phyloP scores from a whole-genome alignment of 106 monocot genomes.

The Phalaenopsis equestris region DNA sequence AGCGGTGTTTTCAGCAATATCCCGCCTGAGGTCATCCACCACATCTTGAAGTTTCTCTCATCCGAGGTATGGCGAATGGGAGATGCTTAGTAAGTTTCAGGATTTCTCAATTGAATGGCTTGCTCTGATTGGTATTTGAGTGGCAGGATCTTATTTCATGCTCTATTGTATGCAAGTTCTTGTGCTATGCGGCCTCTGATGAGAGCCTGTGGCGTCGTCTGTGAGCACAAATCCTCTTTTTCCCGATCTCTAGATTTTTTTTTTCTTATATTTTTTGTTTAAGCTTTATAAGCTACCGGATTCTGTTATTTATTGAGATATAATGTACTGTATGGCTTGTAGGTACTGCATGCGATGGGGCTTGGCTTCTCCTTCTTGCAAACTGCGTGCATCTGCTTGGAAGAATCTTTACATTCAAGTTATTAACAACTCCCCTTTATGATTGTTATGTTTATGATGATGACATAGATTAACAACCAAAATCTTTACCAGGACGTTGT shows the following conservation, averaged over 20 bases:
- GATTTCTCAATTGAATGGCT: not conserved
- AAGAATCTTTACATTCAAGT: constrained; percentile 99
- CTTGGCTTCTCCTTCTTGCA: constrained; percentile 35
- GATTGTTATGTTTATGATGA: not conserved
- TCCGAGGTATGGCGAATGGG: constrained; percentile 49
- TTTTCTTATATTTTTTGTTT: not conserved
- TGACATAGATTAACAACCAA: not conserved
- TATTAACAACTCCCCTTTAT: not conserved
- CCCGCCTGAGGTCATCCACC: constrained; percentile 79
- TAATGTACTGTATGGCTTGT: constrained; percentile 8
- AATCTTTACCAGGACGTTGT: not conserved
- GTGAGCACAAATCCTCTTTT: constrained; percentile 29
- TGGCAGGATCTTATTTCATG: constrained; percentile 79
- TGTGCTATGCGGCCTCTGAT: constrained; percentile 77
- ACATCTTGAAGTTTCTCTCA: constrained; percentile 94
- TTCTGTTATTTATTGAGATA: not conserved
- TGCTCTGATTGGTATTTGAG: not conserved
- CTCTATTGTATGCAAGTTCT: constrained; percentile 63
- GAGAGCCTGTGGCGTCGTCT: constrained; percentile 94
- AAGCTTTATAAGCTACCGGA: not conserved
- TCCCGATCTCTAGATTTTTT: not conserved
- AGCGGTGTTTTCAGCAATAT: constrained; percentile 58
- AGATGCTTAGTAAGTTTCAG: not conserved
- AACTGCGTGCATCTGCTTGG: constrained; percentile 76
- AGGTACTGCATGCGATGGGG: constrained; percentile 99